phyloP scores from a whole-genome alignment of 768 basidiomycete genomes.

The Melanogaster broomeanus region DNA sequence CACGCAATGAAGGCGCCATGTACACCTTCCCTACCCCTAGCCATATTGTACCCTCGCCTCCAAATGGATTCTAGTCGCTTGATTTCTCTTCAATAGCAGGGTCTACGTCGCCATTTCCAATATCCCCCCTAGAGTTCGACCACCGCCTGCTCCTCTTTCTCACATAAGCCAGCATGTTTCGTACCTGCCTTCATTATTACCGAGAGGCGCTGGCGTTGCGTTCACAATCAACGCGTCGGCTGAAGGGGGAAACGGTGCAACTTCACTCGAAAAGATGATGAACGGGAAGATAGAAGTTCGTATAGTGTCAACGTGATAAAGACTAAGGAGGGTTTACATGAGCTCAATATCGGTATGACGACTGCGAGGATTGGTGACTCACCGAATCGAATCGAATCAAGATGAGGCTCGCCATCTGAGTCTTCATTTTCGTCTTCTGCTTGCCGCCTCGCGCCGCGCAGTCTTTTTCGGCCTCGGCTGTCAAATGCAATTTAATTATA shows the following conservation, averaged over 20 bases:
- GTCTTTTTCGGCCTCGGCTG: constrained; percentile 29
- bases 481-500: constrained; percentile 28
- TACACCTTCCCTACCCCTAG: background rate
- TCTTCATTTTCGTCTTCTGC: constrained; percentile 23
- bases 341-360: background rate
- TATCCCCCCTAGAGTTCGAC: constrained; percentile 19
- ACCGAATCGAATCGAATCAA: too few species aligned
- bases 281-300: constrained; percentile 25
- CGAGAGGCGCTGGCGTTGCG: constrained; percentile 26
- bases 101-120: constrained; percentile 12
- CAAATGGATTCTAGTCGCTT: constrained; percentile 32
- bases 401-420: too few species aligned
- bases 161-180: constrained; percentile 26
- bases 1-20: background rate
- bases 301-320: constrained; percentile 29
- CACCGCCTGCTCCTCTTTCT: constrained; percentile 18
- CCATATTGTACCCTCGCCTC: constrained; percentile 27
- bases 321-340: constrained; percentile 15
- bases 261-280: constrained; percentile 26
- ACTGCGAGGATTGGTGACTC: background rate
- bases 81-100: constrained; percentile 30
- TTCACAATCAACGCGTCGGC: constrained; percentile 33
- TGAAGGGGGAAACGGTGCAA: constrained; percentile 30
- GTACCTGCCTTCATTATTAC: constrained; percentile 30
- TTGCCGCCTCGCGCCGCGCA: constrained; percentile 13